Base-by-base conservation (phyloP, 2,329 filamentous ascomycete species). In the Leptographium radiaticola region DNA sequence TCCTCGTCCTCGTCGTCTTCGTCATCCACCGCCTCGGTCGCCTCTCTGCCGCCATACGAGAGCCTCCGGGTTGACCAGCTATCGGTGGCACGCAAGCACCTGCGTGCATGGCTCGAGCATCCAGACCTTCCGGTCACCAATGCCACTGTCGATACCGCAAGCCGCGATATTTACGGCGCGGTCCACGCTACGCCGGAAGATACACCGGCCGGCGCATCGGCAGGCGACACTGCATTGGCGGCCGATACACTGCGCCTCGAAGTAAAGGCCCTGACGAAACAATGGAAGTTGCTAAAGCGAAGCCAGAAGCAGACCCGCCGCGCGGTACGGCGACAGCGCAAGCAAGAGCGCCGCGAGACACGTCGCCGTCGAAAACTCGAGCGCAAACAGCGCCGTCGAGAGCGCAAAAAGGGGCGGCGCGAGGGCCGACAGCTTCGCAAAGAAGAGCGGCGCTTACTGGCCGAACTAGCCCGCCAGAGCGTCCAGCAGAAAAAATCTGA, bases 31-130 rank as follows among this genome's bases (percentile, higher is more conserved):
- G 65, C 62, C 20, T 70, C 67, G 2, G 64, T 80, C 53, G 76
- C 73, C 39, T 79, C 76, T 2, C 72, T 82, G 1, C 75, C 77
- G 0, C 71, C 75, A 52, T 75, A 74, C 60, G 74, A 79, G 54
- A 70, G 75, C 44, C 66, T 81, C 2, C 64, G 63, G 13, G 71
- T 73, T 52, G 60, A 66, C 18, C 76, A 80, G 62, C 66, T 81
- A 1, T 71, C 75, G 2, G 56, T 73, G 1, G 71, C 73, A 15
- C 69, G 69, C 47, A 61, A 67, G 13, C 69, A 69, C 4, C 66
- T 83, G 16, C 59, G 67, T 25, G 63, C 67, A 9, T 81, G 77
- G 76, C 68, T 77, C 2, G 64, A 70, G 10, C 67, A 71, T 40
- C 76, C 77, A 0, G 71, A 77, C 0, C 67, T 75, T 51, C 68